A percentile compares a stretch with the other conserved stretches of the same genome.
Evolutionary conservation across 306 rosid genomes (phyloP).

Genomic region (Lathyrus oleraceus): DNA sequence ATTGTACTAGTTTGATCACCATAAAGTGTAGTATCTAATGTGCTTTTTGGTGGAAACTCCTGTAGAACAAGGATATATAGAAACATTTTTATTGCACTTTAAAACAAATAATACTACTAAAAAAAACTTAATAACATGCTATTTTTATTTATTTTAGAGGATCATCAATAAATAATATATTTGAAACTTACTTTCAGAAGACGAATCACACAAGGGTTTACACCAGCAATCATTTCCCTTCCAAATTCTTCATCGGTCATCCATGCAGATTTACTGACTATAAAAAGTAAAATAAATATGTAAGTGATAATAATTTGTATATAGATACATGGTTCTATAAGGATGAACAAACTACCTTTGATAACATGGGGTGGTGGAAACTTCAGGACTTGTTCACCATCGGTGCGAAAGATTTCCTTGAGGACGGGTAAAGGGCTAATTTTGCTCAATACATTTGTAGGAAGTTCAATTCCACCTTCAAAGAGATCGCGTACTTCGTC

Average conservation of each 20-base stretch:
- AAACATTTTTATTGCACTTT: not conserved
- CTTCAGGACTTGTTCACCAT: slow-evolving; percentile 18
- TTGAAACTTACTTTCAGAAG: slow-evolving; percentile 39
- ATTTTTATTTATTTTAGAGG: not conserved
- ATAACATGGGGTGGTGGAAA: slow-evolving; percentile 13
- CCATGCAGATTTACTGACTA: slow-evolving; percentile 50
- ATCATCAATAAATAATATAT: not conserved
- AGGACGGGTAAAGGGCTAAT: not conserved
- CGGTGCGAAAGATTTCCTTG: not conserved
- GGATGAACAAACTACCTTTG: not conserved
- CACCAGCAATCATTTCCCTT: slow-evolving; percentile 71
- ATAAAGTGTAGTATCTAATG: not conserved
- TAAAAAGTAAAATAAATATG: not conserved
- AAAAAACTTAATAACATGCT: no score
- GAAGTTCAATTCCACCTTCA: slow-evolving; percentile 20
- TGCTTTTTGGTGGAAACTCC: slow-evolving; percentile 20
- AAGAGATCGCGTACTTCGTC: slow-evolving; percentile 2
- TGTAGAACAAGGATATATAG: not conserved
- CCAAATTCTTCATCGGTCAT: slow-evolving; percentile 81
- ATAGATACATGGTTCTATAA: not conserved
- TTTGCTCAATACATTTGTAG: not conserved
- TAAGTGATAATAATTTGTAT: no score
- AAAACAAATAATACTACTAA: no score
- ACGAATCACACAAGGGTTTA: slow-evolving; percentile 52
- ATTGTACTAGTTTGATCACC: slow-evolving; percentile 6